Percentiles rank a stretch among this genome's conserved stretches.
Evolutionary conservation across 176 grass and related monocot species (phyloP).

Genomic region (Carex scoparia): DNA sequence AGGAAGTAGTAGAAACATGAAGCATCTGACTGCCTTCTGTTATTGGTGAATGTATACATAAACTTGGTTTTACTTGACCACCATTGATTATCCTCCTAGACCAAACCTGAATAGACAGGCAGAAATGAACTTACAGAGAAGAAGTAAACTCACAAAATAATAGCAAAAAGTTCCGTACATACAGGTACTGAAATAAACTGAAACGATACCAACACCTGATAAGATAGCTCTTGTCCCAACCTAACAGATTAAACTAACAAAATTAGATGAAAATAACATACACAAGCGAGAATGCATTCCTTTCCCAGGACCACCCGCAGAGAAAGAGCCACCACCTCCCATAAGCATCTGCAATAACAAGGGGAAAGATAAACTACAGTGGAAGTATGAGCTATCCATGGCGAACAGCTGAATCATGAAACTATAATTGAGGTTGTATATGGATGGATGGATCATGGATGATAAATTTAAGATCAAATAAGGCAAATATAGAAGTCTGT

Average conservation of each 20-base stretch:
- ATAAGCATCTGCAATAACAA: slow-evolving; percentile 69
- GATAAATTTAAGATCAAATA: slow-evolving; percentile 19
- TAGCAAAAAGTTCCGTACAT: background rate
- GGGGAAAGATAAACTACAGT: background rate
- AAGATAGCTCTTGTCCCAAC: slow-evolving; percentile 8
- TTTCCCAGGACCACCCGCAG: slow-evolving; percentile 84
- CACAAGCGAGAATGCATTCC: slow-evolving; percentile 90
- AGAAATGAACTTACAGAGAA: background rate
- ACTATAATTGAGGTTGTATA: background rate
- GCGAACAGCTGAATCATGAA: slow-evolving; percentile 9
- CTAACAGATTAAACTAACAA: background rate
- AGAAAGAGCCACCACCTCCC: slow-evolving; percentile 86
- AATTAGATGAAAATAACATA: slow-evolving; percentile 27
- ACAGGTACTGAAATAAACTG: background rate
- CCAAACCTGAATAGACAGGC: background rate
- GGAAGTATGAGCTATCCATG: background rate
- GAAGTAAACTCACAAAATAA: background rate
- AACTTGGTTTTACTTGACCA: background rate
- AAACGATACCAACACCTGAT: background rate
- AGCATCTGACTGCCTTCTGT: background rate
- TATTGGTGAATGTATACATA: background rate
- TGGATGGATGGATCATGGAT: slow-evolving; percentile 4
- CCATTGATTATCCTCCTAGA: background rate
- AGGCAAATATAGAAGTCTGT: slow-evolving; percentile 2
- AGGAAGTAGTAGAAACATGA: background rate